Evolutionary conservation across 2,329 filamentous ascomycete genomes (phyloP).

Genomic region (Chalara sp.): DNA sequence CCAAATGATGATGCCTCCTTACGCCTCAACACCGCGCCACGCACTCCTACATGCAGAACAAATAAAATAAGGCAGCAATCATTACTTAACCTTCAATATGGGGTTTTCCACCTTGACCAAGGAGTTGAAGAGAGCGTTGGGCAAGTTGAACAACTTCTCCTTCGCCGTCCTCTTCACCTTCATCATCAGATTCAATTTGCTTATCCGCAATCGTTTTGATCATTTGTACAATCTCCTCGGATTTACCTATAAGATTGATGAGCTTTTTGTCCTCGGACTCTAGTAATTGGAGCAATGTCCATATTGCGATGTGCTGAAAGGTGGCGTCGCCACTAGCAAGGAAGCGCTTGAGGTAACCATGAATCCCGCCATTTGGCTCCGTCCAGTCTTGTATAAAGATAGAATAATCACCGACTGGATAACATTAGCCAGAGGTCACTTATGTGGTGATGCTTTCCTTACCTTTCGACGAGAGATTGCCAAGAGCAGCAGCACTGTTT

Average conservation of each 20-base stretch:
- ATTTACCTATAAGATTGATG: slow-evolving; percentile 82
- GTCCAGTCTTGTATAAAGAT: slow-evolving; percentile 95
- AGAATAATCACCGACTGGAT: slow-evolving; percentile 88
- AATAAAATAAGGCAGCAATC: slow-evolving; percentile 14
- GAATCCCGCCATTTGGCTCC: slow-evolving; percentile 87
- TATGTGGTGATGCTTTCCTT: slow-evolving; percentile 24
- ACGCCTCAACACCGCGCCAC: slow-evolving; percentile 28
- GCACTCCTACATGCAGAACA: slow-evolving; percentile 25
- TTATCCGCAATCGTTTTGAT: slow-evolving; percentile 87
- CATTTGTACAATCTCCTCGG: slow-evolving; percentile 85
- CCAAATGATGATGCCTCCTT: slow-evolving; percentile 21
- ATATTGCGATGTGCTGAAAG: slow-evolving; percentile 98
- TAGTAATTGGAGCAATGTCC: slow-evolving; percentile 90
- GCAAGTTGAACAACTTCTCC: slow-evolving; percentile 89
- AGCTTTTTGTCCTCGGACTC: slow-evolving; percentile 90
- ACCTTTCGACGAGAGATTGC: slow-evolving; percentile 97
- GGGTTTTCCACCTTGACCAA: slow-evolving; percentile 70
- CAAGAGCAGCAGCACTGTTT: slow-evolving; percentile 91
- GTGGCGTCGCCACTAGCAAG: slow-evolving; percentile 90
- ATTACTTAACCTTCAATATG: slow-evolving; percentile 67
- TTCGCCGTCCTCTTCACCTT: slow-evolving; percentile 83
- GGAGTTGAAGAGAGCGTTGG: slow-evolving; percentile 78
- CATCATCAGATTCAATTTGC: slow-evolving; percentile 79
- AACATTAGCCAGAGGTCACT: slow-evolving; percentile 22
- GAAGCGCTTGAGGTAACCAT: slow-evolving; percentile 90